Conservation (phyloP, 2,329 filamentous ascomycete species). For the Rhexocercosporidium sp. region DNA sequence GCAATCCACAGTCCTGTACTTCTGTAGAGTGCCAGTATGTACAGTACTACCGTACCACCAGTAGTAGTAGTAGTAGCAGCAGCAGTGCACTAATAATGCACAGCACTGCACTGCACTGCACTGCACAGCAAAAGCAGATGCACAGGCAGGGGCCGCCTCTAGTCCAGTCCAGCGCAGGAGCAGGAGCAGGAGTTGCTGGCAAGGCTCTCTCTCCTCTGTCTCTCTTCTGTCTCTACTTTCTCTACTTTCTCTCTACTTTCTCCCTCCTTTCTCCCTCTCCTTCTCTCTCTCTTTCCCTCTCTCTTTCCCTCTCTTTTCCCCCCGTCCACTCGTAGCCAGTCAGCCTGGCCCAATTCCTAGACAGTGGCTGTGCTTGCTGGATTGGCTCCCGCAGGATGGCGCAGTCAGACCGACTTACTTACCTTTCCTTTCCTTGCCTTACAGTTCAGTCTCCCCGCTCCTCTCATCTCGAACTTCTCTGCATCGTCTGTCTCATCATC, state of each 20-base stretch:
- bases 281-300: no score
- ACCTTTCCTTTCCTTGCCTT: no score
- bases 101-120: not conserved
- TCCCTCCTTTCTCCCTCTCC: no score
- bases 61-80: not conserved
- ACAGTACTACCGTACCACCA: not conserved
- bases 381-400: not conserved
- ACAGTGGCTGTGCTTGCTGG: slow-evolving; percentile 1
- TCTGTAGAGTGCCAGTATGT: no score
- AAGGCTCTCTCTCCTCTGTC: no score
- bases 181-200: not conserved
- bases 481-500: slow-evolving; percentile 6
- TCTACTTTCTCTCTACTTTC: no score
- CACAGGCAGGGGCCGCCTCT: not conserved
- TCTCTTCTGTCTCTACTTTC: no score
- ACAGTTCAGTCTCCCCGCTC: not conserved
- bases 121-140: no score
- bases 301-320: no score
- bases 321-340: not conserved
- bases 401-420: slow-evolving; percentile 10
- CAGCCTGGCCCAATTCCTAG: slow-evolving; percentile 8
- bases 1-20: no score
- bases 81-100: not conserved
- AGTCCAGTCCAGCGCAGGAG: not conserved
- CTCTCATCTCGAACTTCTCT: not conserved